A percentile compares a stretch with the other conserved stretches of the same genome.
phyloP scores from a whole-genome alignment of 2,329 filamentous ascomycete species.

The Cladosporium sp. region DNA sequence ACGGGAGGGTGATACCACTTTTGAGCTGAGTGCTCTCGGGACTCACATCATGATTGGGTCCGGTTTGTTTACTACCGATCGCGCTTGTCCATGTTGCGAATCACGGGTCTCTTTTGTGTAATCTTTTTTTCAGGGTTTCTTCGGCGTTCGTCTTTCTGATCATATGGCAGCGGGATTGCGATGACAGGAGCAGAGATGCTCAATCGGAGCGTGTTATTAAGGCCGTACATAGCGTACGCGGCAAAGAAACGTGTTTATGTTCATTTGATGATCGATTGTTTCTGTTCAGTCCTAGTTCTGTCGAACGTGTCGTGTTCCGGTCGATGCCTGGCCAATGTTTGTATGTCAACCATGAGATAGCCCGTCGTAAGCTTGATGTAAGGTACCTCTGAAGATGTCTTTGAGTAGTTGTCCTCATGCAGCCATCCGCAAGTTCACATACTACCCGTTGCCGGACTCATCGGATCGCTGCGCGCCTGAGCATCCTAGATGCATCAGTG shows the following conservation, averaged over 20 bases:
- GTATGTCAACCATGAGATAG: no score
- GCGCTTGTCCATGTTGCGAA: slow-evolving; percentile 10
- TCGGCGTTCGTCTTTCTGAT: slow-evolving; percentile 2
- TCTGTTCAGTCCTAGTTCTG: neutral
- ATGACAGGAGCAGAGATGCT: slow-evolving; percentile 13
- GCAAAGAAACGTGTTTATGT: slow-evolving; percentile 11
- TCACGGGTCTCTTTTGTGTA: neutral
- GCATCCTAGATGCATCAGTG: no score
- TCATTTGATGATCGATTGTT: neutral
- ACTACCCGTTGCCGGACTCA: no score
- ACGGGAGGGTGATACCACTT: slow-evolving; percentile 9
- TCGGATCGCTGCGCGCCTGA: no score
- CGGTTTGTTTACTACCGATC: neutral
- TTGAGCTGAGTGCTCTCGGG: slow-evolving; percentile 8
- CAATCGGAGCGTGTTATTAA: slow-evolving; percentile 7
- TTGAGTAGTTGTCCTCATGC: no score
- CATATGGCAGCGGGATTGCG: slow-evolving; percentile 12
- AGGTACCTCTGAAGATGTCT: no score
- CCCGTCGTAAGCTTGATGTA: no score
- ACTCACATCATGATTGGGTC: slow-evolving; percentile 3
- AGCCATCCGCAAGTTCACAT: no score
- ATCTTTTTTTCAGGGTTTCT: neutral
- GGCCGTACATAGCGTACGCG: slow-evolving; percentile 9
- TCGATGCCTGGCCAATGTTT: no score
- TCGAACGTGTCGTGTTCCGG: no score